phyloP scores from a whole-genome alignment of 2,329 filamentous ascomycete species.

The Boeremia lycopersici region DNA sequence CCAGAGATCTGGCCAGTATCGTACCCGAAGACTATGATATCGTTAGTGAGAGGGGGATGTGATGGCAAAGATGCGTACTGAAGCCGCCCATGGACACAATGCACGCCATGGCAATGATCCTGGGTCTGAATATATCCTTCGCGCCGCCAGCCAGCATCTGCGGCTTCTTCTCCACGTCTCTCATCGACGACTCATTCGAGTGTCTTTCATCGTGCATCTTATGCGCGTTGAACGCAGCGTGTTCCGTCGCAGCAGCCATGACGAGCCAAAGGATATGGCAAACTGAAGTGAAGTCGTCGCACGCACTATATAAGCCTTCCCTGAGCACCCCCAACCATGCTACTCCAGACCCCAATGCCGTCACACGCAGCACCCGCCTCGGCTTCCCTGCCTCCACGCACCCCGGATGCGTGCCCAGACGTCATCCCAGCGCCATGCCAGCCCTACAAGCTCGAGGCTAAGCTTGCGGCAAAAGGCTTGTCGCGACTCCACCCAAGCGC shows the following conservation, averaged over 20 bases:
- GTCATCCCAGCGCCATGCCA: too few relatives aligned
- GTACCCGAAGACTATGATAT: conserved; percentile 36
- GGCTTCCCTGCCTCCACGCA: conserved; percentile 1
- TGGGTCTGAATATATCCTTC: conserved; percentile 38
- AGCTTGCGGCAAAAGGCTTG: conserved; percentile 10
- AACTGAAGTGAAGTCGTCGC: not conserved
- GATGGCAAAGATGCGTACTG: conserved; percentile 9
- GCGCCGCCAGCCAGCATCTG: conserved; percentile 29
- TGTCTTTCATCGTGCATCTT: conserved; percentile 8
- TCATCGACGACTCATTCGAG: conserved; percentile 32
- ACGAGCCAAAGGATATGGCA: not conserved
- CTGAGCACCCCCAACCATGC: not conserved
- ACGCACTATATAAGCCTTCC: conserved; percentile 13
- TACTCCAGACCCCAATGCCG: conserved; percentile 13
- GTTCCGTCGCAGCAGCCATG: conserved; percentile 8
- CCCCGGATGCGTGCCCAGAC: too few relatives aligned
- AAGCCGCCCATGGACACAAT: conserved; percentile 47
- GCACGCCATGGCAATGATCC: conserved; percentile 41
- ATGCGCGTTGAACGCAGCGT: not conserved
- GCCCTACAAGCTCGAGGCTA: conserved; percentile 4
- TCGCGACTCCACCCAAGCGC: conserved; percentile 9
- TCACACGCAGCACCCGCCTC: conserved; percentile 9
- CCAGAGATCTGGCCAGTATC: conserved; percentile 46
- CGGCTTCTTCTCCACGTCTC: conserved; percentile 39
- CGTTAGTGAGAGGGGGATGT: not conserved